Evolutionary conservation across 768 basidiomycete species (phyloP).

Genomic region (Suillus subluteus): DNA sequence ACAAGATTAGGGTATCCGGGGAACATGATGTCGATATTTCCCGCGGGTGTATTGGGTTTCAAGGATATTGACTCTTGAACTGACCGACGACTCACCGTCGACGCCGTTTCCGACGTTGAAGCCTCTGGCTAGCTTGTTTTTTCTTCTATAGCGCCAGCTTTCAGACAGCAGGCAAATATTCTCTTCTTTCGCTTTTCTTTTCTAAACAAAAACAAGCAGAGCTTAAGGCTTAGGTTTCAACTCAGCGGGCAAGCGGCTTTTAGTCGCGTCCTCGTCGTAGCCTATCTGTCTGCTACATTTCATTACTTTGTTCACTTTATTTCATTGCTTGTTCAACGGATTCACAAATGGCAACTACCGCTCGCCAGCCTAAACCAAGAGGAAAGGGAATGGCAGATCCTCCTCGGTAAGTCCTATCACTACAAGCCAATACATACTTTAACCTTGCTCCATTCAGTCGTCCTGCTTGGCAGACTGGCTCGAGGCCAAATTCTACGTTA

Average conservation of each 20-base stretch:
- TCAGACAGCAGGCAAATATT: slow-evolving; percentile 23
- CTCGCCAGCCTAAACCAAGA: slow-evolving; percentile 64
- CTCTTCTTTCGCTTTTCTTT: slow-evolving; percentile 17
- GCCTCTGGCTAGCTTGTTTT: slow-evolving; percentile 20
- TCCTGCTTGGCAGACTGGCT: slow-evolving; percentile 61
- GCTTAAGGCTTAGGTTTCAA: background rate
- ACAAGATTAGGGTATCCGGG: slow-evolving; percentile 10
- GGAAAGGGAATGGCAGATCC: slow-evolving; percentile 67
- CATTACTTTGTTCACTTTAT: slow-evolving; percentile 33
- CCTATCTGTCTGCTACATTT: slow-evolving; percentile 39
- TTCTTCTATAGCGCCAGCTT: slow-evolving; percentile 28
- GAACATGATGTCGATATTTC: slow-evolving; percentile 20
- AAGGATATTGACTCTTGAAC: slow-evolving; percentile 35
- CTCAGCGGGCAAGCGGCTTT: slow-evolving; percentile 25
- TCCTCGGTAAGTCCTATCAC: slow-evolving; percentile 48
- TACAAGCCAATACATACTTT: slow-evolving; percentile 13
- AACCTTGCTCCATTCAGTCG: slow-evolving; percentile 35
- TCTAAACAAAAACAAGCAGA: slow-evolving; percentile 24
- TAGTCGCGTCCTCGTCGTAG: slow-evolving; percentile 36
- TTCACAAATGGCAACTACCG: slow-evolving; percentile 60
- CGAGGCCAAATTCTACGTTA: slow-evolving; percentile 73
- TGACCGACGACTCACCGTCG: slow-evolving; percentile 19
- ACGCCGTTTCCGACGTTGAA: slow-evolving; percentile 10
- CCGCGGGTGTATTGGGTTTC: slow-evolving; percentile 36
- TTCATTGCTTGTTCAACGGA: slow-evolving; percentile 33